Evolutionary conservation across 169 alveolate genomes (phyloP).

Genomic region (Toxoplasma gondii): DNA sequence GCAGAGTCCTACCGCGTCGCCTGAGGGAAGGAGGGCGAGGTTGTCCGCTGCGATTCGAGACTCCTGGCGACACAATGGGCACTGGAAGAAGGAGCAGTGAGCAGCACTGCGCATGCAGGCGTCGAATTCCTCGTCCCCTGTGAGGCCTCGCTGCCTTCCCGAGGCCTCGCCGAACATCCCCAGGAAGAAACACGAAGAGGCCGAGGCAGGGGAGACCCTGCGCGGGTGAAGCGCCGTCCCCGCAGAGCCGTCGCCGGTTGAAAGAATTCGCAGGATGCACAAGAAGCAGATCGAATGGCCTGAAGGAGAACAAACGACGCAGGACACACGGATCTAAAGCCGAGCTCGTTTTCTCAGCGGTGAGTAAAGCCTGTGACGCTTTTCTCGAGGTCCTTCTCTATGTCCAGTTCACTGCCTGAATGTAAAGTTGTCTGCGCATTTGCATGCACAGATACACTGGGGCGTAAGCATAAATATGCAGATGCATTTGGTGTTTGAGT

Average conservation of each 20-base stretch:
- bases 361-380: no score
- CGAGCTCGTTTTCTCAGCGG: no score
- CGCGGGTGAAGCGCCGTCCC: not conserved
- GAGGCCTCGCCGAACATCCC: no score
- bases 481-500: no score
- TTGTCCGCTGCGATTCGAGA: not conserved
- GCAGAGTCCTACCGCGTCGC: not conserved
- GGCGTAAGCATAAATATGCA: no score
- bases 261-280: not conserved
- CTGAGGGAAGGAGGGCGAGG: constrained; percentile 33
- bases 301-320: not conserved
- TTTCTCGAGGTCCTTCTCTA: no score
- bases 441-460: no score
- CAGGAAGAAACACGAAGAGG: not conserved
- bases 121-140: not conserved
- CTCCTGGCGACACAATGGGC: not conserved
- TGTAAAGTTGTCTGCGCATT: no score
- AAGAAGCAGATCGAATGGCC: constrained; percentile 8
- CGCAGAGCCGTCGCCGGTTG: not conserved
- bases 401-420: no score
- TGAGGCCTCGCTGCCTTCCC: not conserved
- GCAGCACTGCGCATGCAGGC: not conserved
- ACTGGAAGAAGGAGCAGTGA: not conserved
- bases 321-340: not conserved
- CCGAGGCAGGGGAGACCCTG: not conserved